Conservation (phyloP, 495 filamentous ascomycete species). For the Parathielavia hyrcaniae region DNA sequence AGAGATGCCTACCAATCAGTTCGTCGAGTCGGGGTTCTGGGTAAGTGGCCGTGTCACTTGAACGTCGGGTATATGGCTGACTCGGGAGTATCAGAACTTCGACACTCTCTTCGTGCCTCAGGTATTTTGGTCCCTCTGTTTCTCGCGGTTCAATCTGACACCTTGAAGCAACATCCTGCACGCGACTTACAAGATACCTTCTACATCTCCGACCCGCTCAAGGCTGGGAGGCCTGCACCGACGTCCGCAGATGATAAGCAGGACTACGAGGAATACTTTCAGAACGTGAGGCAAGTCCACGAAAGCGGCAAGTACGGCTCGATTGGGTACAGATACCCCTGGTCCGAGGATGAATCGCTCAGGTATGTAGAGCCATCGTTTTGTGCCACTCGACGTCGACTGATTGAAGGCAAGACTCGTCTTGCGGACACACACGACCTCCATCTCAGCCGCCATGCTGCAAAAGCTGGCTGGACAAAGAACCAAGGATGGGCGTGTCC, state of each 20-base stretch:
- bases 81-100: conserved; percentile 56
- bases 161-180: conserved; percentile 70
- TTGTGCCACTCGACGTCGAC: not conserved
- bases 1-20: conserved; percentile 74
- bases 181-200: conserved; percentile 97
- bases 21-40: conserved; percentile 94
- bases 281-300: conserved; percentile 79
- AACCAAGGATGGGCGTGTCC: conserved; percentile 41
- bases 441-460: conserved; percentile 79
- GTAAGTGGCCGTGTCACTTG: not conserved
- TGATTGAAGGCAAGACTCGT: conserved; percentile 55
- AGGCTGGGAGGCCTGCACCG: conserved; percentile 63
- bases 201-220: conserved; percentile 84
- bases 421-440: conserved; percentile 92
- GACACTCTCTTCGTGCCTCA: conserved; percentile 95
- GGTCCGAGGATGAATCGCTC: conserved; percentile 80
- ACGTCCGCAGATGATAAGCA: conserved; percentile 53
- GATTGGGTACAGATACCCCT: conserved; percentile 92
- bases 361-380: conserved; percentile 6
- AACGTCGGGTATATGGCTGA: conserved; percentile 59
- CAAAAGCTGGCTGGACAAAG: conserved; percentile 74
- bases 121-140: not conserved
- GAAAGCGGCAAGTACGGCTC: conserved; percentile 81
- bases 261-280: conserved; percentile 79
- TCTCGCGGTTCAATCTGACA: not conserved